A percentile compares a stretch with the other conserved stretches of the same genome.
Conservation (phyloP, 2,329 filamentous ascomycete genomes). For the Penicillium sp. region DNA sequence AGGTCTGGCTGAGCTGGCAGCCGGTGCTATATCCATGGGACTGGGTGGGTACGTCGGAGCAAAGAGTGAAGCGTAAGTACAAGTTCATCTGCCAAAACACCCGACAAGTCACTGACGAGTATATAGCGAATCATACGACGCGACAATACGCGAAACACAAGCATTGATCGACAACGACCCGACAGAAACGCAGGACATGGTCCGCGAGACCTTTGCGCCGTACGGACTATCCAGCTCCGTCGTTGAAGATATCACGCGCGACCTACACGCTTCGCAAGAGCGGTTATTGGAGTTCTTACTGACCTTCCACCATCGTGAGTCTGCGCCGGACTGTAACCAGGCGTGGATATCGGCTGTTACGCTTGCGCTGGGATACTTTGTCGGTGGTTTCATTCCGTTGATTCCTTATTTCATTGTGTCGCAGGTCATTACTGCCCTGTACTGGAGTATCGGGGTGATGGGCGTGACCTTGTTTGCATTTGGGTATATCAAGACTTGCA, state of each 20-base stretch:
- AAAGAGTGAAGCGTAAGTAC: conserved; percentile 48
- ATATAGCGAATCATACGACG: conserved; percentile 42
- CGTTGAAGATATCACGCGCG: conserved; percentile 34
- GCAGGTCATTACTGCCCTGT: conserved; percentile 47
- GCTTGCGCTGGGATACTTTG: conserved; percentile 63
- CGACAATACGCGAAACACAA: conserved; percentile 43
- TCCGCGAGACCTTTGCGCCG: conserved; percentile 39
- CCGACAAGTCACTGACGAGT: not conserved
- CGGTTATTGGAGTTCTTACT: conserved; percentile 46
- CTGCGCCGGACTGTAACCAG: conserved; percentile 42
- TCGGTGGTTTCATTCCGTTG: conserved; percentile 66
- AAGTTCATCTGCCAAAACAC: not conserved
- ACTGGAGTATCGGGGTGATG: conserved; percentile 43
- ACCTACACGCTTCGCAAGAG: conserved; percentile 36
- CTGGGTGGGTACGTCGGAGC: conserved; percentile 66
- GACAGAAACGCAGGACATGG: conserved; percentile 35
- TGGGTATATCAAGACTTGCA: conserved; percentile 43
- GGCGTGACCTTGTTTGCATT: conserved; percentile 39
- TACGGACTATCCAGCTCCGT: conserved; percentile 39
- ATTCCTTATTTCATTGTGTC: conserved; percentile 61
- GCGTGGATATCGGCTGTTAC: conserved; percentile 56
- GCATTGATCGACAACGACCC: conserved; percentile 38
- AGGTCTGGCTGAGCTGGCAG: conserved; percentile 70
- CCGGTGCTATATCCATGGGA: conserved; percentile 72
- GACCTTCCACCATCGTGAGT: conserved; percentile 45